Percentiles rank a stretch among this genome's conserved stretches.
Conservation (phyloP, 2,329 filamentous ascomycete species). For the Aureobasidium sp. region DNA sequence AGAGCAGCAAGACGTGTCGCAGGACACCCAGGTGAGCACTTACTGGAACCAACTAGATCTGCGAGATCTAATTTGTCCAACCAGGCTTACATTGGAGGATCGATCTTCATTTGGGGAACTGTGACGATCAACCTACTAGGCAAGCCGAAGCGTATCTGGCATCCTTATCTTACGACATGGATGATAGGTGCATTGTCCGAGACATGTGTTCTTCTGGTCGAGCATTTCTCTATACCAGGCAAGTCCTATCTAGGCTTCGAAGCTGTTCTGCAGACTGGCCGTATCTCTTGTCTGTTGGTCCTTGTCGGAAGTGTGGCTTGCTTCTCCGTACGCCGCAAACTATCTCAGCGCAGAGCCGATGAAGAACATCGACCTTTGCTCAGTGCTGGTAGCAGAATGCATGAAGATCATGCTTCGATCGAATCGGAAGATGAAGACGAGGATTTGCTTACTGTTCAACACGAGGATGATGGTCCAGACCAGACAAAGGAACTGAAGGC, state of each 20-base stretch:
- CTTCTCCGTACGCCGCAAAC: neutral
- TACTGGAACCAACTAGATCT: neutral
- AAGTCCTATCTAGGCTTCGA: conserved; percentile 13
- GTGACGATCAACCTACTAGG: neutral
- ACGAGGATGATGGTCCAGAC: conserved; percentile 49
- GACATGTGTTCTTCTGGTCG: conserved; percentile 19
- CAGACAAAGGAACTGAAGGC: conserved; percentile 48
- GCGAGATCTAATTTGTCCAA: neutral
- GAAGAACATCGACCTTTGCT: conserved; percentile 11
- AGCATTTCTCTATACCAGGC: conserved; percentile 1
- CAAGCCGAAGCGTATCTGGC: conserved; percentile 19
- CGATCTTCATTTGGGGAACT: conserved; percentile 5
- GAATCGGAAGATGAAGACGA: conserved; percentile 14
- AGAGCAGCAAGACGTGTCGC: neutral
- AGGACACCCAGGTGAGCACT: conserved; percentile 1
- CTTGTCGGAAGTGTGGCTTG: conserved; percentile 13
- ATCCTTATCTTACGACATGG: conserved; percentile 24
- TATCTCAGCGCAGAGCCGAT: neutral
- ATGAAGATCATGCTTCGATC: conserved; percentile 15
- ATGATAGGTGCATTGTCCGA: conserved; percentile 20
- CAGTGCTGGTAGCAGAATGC: conserved; percentile 12
- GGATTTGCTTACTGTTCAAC: conserved; percentile 19
- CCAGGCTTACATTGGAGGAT: conserved; percentile 8
- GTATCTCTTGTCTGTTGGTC: conserved; percentile 16
- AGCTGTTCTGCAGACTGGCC: conserved; percentile 16